Base-by-base conservation (phyloP, 495 filamentous ascomycete species). In the Neurospora sp. region DNA sequence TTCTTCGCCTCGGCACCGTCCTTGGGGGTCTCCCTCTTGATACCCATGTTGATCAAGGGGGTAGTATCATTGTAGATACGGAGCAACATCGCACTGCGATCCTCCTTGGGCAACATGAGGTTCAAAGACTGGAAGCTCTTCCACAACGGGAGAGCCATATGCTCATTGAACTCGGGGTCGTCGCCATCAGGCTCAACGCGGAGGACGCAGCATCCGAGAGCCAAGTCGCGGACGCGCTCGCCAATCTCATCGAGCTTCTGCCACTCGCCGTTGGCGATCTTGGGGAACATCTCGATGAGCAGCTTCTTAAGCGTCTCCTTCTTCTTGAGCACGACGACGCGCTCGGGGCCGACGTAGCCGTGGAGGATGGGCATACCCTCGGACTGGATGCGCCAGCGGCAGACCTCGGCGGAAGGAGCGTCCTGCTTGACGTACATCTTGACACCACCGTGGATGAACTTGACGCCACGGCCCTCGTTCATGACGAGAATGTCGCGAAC, bases 401-500 rank as follows among this genome's bases (percentile, higher is more conserved):
- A 97, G 23, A 95, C 91, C 54, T 92, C 91, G 60, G 87, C 89
- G 37, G 89, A 91, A 76, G 97, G 95, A 0, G 92, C 92, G 77
- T 98, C 95, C 79, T 99, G 96, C 84, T 95, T 96, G 82, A 98
- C 93, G 81, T 97, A 98, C 90, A 98, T 97, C 84, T 97, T 97
- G 38, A 99, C 93, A 74, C 96, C 96, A 73, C 92, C 94, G 82
- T 99, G 96, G 46, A 98, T 91, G 79, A 99, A 98, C 82, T 94
- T 97, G 82, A 98, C 90, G 37, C 94, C 93, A 16, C 90, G 90
- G 35, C 92, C 92, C 80, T 97, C 93, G 80, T 98, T 99, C 71
- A 88, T 82, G 9, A 83, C 84, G 3, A 99, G 87, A 71, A 99
- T 96, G 75, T 93, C 90, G 16, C 92, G 90, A 1, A 93, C 92